Evolutionary conservation across 495 filamentous ascomycete genomes (phyloP).

Genomic region (Xylaria palmicola): DNA sequence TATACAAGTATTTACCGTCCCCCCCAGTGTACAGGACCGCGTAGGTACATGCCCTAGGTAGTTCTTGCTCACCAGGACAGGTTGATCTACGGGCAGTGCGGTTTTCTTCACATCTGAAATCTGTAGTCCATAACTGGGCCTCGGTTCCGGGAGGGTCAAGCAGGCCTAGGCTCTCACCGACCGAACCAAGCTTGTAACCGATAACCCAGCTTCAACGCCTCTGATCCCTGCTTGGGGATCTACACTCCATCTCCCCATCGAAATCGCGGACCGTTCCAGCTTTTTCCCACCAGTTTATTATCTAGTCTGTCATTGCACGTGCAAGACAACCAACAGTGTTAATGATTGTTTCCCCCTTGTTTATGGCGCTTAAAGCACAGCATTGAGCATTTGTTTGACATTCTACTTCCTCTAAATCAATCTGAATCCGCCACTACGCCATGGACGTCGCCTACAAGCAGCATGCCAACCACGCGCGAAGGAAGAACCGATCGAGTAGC

Average conservation of each 20-base stretch:
- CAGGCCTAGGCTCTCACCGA: neutral
- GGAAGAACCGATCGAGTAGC: conserved; percentile 46
- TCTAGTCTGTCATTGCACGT: too few relatives aligned
- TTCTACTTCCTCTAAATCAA: neutral
- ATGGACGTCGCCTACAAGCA: conserved; percentile 57
- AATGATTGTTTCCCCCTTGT: too few relatives aligned
- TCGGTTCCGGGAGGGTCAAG: neutral
- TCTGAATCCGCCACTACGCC: too few relatives aligned
- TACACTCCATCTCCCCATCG: conserved; percentile 14
- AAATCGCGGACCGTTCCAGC: conserved; percentile 12
- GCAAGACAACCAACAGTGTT: too few relatives aligned
- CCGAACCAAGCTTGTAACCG: neutral
- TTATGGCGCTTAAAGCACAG: neutral
- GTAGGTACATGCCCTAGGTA: too few relatives aligned
- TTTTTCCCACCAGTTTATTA: too few relatives aligned
- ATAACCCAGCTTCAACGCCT: neutral
- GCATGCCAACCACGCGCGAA: conserved; percentile 45
- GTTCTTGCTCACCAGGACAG: too few relatives aligned
- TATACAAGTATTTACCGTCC: too few relatives aligned
- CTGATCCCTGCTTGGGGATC: conserved; percentile 9
- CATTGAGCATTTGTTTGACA: neutral
- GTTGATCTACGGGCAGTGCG: too few relatives aligned
- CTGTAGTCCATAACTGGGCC: too few relatives aligned
- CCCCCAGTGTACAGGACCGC: too few relatives aligned
- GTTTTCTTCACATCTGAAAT: too few relatives aligned